phyloP scores from a whole-genome alignment of 192 early-diverging fungal species.

The Linnemannia exigua region DNA sequence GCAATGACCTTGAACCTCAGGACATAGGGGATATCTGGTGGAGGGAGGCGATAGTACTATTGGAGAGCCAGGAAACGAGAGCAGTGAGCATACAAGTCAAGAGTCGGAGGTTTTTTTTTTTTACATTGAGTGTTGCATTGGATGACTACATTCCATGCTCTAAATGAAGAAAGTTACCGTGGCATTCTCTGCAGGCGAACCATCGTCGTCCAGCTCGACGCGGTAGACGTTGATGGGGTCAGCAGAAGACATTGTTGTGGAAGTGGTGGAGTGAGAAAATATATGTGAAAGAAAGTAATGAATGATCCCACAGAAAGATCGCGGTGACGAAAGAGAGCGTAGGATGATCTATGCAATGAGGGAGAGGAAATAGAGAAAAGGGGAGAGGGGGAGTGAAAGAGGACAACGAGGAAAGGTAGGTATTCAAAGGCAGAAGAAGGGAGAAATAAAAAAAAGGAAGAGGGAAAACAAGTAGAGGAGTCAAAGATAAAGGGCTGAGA shows the following conservation, averaged over 20 bases:
- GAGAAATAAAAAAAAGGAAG: not conserved
- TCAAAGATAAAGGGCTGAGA: not conserved
- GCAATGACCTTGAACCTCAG: slow-evolving; percentile 86
- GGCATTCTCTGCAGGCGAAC: slow-evolving; percentile 49
- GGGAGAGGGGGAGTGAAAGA: not conserved
- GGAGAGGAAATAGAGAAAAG: not conserved
- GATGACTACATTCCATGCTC: not conserved
- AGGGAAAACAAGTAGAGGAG: not conserved
- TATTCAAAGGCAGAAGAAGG: too few species aligned
- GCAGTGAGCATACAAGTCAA: not conserved
- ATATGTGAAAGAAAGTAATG: not conserved
- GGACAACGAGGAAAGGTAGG: too few species aligned
- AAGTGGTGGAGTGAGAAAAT: not conserved
- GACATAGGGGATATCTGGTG: slow-evolving; percentile 74
- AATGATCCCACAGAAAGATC: not conserved
- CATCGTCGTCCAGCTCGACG: slow-evolving; percentile 57
- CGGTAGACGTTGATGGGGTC: slow-evolving; percentile 39
- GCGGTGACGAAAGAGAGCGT: not conserved
- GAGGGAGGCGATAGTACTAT: slow-evolving; percentile 84
- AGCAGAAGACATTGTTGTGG: not conserved
- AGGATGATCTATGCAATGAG: not conserved
- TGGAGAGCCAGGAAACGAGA: slow-evolving; percentile 31
- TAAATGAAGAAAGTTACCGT: slow-evolving; percentile 21
- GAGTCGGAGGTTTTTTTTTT: not conserved
- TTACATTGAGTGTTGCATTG: not conserved